Conservation (phyloP, 2,329 filamentous ascomycete species). For the Pezicula radicicola region DNA sequence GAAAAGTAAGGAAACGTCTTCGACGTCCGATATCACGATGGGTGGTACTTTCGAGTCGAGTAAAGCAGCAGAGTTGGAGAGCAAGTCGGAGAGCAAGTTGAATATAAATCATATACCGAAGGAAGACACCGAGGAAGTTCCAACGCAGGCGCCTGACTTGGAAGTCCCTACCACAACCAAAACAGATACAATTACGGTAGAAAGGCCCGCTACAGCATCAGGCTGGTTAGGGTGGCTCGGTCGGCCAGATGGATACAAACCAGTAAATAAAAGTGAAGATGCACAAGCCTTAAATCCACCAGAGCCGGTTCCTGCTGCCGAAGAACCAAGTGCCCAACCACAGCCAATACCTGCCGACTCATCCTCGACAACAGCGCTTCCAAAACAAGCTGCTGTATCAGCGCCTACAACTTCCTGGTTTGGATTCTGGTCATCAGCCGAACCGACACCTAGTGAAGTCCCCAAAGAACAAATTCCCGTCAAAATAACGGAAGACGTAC, state of each 20-base stretch:
- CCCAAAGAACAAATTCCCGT: slow-evolving; percentile 20
- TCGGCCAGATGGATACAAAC: slow-evolving; percentile 20
- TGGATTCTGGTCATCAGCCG: slow-evolving; percentile 23
- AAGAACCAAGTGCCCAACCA: background rate
- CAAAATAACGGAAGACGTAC: slow-evolving; percentile 15
- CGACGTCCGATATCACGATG: slow-evolving; percentile 23
- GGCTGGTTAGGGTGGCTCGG: slow-evolving; percentile 56
- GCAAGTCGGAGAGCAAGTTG: background rate
- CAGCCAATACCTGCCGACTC: slow-evolving; percentile 2
- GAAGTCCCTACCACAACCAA: background rate
- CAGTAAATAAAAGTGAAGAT: slow-evolving; percentile 12
- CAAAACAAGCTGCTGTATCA: background rate
- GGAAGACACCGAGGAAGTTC: background rate
- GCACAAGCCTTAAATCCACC: background rate
- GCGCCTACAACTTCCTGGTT: slow-evolving; percentile 24
- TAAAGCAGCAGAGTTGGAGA: background rate
- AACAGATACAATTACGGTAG: background rate
- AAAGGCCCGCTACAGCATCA: slow-evolving; percentile 31
- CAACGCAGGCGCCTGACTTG: background rate
- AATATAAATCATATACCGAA: background rate
- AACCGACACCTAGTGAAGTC: slow-evolving; percentile 16
- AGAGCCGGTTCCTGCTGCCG: background rate
- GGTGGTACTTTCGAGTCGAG: slow-evolving; percentile 14
- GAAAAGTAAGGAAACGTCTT: slow-evolving; percentile 27
- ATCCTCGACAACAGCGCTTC: background rate